Conservation (phyloP, 2,329 filamentous ascomycete species). For the Microcyclosporella mali region DNA sequence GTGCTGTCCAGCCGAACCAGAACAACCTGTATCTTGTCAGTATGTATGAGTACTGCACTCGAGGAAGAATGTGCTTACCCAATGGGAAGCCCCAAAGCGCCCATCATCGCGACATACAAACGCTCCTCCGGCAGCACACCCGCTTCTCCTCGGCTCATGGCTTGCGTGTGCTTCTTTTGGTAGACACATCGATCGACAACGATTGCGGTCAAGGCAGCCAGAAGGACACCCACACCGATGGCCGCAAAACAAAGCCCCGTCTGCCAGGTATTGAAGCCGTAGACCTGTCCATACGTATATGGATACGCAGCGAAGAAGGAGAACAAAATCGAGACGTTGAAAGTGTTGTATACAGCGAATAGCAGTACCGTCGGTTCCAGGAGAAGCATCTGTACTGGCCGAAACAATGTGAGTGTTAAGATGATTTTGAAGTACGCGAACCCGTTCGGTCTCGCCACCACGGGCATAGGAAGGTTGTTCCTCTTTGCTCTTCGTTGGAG, state of each 20-base stretch:
- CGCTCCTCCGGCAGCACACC: constrained; percentile 31
- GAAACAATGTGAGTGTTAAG: constrained; percentile 27
- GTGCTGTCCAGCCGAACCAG: constrained; percentile 37
- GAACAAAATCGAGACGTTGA: constrained; percentile 29
- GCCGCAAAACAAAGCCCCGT: constrained; percentile 70
- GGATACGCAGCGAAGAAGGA: constrained; percentile 32
- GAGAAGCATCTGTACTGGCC: constrained; percentile 31
- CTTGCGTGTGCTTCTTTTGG: constrained; percentile 27
- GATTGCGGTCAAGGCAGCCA: constrained; percentile 42
- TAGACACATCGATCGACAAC: constrained; percentile 35
- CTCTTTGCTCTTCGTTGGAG: constrained; percentile 35
- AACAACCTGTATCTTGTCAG: constrained; percentile 27
- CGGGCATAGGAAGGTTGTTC: constrained; percentile 24
- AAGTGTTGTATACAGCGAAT: constrained; percentile 28
- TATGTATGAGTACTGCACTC: neutral
- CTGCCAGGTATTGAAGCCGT: constrained; percentile 73
- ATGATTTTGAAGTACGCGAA: constrained; percentile 28
- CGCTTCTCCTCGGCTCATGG: constrained; percentile 23
- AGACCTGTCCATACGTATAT: constrained; percentile 56
- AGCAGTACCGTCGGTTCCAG: constrained; percentile 34
- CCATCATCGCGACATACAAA: constrained; percentile 32
- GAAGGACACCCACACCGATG: constrained; percentile 60
- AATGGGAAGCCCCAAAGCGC: constrained; percentile 30
- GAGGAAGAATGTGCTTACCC: constrained; percentile 20
- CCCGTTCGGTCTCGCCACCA: constrained; percentile 19